Evolutionary conservation across 23 red algal species (phyloP), one percentile per base, ranked within the genome.

Genomic region (Agarophyton chilense): DNA sequence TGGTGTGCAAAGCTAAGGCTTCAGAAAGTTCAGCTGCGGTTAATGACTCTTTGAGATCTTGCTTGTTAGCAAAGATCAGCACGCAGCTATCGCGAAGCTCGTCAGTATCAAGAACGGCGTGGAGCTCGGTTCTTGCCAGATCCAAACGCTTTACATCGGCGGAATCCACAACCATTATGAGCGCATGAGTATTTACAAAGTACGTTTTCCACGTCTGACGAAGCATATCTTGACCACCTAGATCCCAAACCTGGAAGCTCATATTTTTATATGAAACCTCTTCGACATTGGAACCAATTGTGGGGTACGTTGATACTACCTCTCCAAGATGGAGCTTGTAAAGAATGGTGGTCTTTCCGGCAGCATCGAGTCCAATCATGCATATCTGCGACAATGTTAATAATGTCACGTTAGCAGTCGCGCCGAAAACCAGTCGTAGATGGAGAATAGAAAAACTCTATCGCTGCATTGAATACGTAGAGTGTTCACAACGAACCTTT

Each of bases 281-380:
- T 82, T 98, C 96, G 11, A 98, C 96, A 64, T 98, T 98, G 76
- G 84, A 93, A 52, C 96, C 96, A 33, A 98, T 98, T 28, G 96
- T 98, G 51, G 96, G 96, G 29, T 87, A 81, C 18, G 96, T 98
- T 64, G 71, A 74, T 28, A 98, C 91, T 21, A 88, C 84, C 36
- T 90, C 85, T 12, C 96, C 96, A 12, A 98, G 82, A 68, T 91
- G 91, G 24, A 98, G 79, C 21, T 80, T 83, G 89, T 98, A 98
- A 9, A 98, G 83, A 49, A 98, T 88, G 25, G 91, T 98, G 2
- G 96, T 98, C 63, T 98, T 98, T 13, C 96, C 96, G 42, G 96
- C 96, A 54, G 81, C 88, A 68, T 98, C 96, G 19, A 98, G 87
- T 33, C 96, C 96, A 33, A 98, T 86, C 91, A 98, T 98, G 83